Conservation (phyloP, 2,329 filamentous ascomycete species). For the Thermothelomyces thermophilus region DNA sequence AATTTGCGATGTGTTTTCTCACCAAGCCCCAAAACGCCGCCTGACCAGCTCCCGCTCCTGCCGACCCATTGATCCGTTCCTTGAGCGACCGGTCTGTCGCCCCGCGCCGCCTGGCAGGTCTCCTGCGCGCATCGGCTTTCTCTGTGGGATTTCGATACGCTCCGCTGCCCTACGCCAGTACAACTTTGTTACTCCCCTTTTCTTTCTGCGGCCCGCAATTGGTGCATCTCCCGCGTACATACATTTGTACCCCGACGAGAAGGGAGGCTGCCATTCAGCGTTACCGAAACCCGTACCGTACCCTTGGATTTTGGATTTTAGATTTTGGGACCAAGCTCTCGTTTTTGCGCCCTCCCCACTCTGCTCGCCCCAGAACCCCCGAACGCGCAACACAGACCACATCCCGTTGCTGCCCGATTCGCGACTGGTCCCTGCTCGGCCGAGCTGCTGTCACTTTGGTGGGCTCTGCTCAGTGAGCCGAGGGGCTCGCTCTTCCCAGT, state of each 20-base stretch:
- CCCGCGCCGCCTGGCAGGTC: conserved; percentile 7
- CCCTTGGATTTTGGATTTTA: conserved; percentile 11
- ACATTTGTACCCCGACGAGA: not conserved
- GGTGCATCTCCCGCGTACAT: too few relatives aligned
- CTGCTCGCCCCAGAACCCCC: conserved; percentile 9
- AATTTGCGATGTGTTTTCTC: conserved; percentile 17
- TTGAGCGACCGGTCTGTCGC: conserved; percentile 13
- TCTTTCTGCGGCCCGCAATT: not conserved
- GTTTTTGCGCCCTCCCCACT: conserved; percentile 17
- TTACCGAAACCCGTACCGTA: conserved; percentile 18
- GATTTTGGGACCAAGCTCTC: conserved; percentile 14
- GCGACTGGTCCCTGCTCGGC: conserved; percentile 7
- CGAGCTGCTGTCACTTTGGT: conserved; percentile 12
- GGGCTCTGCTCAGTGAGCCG: conserved; percentile 3
- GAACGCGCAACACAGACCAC: conserved; percentile 10
- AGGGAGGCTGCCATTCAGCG: not conserved
- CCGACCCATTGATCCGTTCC: conserved; percentile 18
- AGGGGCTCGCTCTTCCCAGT: conserved; percentile 4
- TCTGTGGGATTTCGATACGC: conserved; percentile 3
- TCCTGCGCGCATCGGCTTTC: conserved; percentile 7
- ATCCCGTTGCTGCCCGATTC: conserved; percentile 25
- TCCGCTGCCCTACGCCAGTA: not conserved
- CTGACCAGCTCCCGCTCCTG: conserved; percentile 13
- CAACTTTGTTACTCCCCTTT: not conserved
- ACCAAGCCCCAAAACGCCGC: conserved; percentile 16